phyloP scores from a whole-genome alignment of 129 eudicot genomes.

The Saposhnikovia divaricata region DNA sequence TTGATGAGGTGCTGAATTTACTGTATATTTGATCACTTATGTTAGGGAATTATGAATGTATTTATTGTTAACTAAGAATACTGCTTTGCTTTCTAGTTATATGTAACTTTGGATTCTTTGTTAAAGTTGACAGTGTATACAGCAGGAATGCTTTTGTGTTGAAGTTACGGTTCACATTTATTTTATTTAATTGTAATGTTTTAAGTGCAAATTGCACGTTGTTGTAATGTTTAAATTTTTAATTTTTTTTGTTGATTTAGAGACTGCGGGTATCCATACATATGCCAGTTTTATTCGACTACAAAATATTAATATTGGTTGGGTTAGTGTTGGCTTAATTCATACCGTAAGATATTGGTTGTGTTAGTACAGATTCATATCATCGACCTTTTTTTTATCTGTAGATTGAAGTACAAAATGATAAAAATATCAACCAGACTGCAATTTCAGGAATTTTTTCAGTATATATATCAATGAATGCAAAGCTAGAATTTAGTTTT shows the following conservation, averaged over 20 bases:
- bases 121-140: neutral
- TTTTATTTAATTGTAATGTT: no score
- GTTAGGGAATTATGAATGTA: conserved; percentile 63
- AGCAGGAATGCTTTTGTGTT: conserved; percentile 7
- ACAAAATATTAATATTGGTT: no score
- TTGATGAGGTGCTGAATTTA: conserved; percentile 38
- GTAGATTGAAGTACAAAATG: neutral
- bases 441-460: neutral
- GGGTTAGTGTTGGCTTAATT: no score
- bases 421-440: neutral
- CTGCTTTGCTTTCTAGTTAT: conserved; percentile 24
- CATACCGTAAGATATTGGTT: no score
- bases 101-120: conserved; percentile 32
- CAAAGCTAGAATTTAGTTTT: no score
- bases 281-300: no score
- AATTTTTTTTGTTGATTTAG: neutral
- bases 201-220: no score
- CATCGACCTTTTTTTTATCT: no score
- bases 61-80: conserved; percentile 21
- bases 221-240: no score
- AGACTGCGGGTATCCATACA: neutral
- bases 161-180: neutral
- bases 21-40: conserved; percentile 20
- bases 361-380: no score
- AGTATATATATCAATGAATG: neutral